A percentile compares a stretch with the other conserved stretches of the same genome.
Evolutionary conservation across 495 filamentous ascomycete species (phyloP).

Genomic region (Amphirosellinia nigrospora): DNA sequence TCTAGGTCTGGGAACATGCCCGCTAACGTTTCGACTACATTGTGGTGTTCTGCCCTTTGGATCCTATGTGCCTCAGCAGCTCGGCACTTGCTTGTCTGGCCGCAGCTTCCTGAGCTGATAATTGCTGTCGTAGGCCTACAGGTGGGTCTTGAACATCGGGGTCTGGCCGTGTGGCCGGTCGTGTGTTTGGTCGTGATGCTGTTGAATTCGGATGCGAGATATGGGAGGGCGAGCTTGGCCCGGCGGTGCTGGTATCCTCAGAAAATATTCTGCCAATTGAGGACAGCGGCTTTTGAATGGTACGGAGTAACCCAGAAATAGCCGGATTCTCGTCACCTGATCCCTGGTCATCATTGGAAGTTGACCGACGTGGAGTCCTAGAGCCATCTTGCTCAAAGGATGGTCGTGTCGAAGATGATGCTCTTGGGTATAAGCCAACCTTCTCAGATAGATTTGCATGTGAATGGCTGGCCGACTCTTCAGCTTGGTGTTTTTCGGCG

Average conservation of each 20-base stretch:
- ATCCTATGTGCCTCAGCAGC: slow-evolving; percentile 86
- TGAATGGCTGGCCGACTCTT: slow-evolving; percentile 44
- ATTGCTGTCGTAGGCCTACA: slow-evolving; percentile 42
- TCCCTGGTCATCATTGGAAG: slow-evolving; percentile 55
- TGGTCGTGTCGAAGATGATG: slow-evolving; percentile 41
- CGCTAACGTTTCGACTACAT: slow-evolving; percentile 88
- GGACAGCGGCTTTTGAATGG: slow-evolving; percentile 88
- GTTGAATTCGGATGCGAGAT: slow-evolving; percentile 56
- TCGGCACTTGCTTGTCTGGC: slow-evolving; percentile 93
- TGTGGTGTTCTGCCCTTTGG: slow-evolving; percentile 81
- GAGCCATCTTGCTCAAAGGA: slow-evolving; percentile 55
- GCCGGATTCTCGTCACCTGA: slow-evolving; percentile 72
- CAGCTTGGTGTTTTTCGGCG: slow-evolving; percentile 79
- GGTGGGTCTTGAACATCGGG: slow-evolving; percentile 51
- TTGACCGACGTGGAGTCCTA: slow-evolving; percentile 46
- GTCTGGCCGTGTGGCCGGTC: slow-evolving; percentile 61
- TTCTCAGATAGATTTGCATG: slow-evolving; percentile 65
- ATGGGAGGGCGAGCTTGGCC: slow-evolving; percentile 56
- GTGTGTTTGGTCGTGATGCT: slow-evolving; percentile 57
- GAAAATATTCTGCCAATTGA: slow-evolving; percentile 98
- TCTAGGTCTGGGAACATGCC: slow-evolving; percentile 95
- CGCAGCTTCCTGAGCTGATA: slow-evolving; percentile 87
- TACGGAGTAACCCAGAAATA: slow-evolving; percentile 83
- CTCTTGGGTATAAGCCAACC: slow-evolving; percentile 54
- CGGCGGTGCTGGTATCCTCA: slow-evolving; percentile 64